These are phyloP conservation scores for Bisporella sp. DNA, from an alignment of 2,329 filamentous ascomycete genomes.

Conservation along the genomic window DNA sequence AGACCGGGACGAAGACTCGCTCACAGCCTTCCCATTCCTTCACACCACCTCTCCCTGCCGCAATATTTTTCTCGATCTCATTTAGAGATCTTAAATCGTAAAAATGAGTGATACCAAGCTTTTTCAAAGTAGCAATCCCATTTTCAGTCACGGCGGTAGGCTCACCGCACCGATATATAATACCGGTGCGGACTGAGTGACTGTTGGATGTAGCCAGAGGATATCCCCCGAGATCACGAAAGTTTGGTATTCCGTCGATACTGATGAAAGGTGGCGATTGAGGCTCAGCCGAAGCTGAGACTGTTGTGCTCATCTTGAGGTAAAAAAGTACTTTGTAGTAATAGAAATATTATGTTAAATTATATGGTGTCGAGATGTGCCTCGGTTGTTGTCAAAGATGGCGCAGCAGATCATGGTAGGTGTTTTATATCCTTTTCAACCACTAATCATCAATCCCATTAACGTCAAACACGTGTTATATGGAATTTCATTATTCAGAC, in stretches of 20 bases:
- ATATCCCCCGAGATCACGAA: conserved; percentile 61
- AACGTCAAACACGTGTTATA: no score
- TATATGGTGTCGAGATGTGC: no score
- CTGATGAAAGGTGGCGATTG: conserved; percentile 40
- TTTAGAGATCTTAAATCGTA: conserved; percentile 61
- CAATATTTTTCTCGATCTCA: conserved; percentile 45
- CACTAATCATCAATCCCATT: no score
- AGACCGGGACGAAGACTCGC: conserved; percentile 58
- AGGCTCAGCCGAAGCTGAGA: conserved; percentile 5
- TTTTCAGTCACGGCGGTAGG: conserved; percentile 48
- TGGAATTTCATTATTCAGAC: no score
- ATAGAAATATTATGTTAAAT: no score
- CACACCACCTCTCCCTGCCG: conserved; percentile 29
- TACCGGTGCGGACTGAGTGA: conserved; percentile 40
- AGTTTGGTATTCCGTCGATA: conserved; percentile 57
- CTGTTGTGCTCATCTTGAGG: conserved; percentile 8
- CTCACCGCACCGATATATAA: conserved; percentile 64
- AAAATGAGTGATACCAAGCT: conserved; percentile 54
- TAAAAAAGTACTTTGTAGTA: no score
- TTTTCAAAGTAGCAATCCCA: conserved; percentile 44
- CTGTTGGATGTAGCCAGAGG: conserved; percentile 30
- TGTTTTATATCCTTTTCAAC: no score
- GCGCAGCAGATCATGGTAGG: no score
- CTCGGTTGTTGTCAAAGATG: no score
- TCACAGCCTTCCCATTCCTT: conserved; percentile 43